Percentiles rank a stretch among this genome's conserved stretches.
phyloP scores from a whole-genome alignment of 2,329 filamentous ascomycete genomes.

The Chrysoporthe austroafricana region DNA sequence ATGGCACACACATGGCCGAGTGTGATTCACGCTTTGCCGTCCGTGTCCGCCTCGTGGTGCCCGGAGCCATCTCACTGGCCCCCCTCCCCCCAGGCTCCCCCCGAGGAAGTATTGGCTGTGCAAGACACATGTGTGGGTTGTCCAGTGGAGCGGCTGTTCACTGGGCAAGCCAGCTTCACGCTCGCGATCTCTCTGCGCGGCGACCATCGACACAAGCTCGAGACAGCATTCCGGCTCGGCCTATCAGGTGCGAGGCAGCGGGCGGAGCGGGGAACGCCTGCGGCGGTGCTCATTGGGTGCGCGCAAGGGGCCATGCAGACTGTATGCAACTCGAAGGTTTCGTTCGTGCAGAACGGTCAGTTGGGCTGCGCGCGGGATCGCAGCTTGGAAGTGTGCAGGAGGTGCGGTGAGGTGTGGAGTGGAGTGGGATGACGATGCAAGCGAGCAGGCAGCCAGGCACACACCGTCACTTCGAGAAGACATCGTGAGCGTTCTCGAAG shows the following conservation, averaged over 20 bases:
- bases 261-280: slow-evolving; percentile 25
- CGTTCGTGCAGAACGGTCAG: slow-evolving; percentile 21
- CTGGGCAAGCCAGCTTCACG: neutral
- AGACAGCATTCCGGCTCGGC: neutral
- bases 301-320: slow-evolving; percentile 18
- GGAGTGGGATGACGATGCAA: slow-evolving; percentile 2
- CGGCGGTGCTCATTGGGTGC: slow-evolving; percentile 19
- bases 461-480: slow-evolving; percentile 6
- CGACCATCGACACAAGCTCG: slow-evolving; percentile 15
- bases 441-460: slow-evolving; percentile 11
- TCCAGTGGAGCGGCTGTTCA: neutral
- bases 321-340: slow-evolving; percentile 11
- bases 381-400: neutral
- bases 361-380: neutral
- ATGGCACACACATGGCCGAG: slow-evolving; percentile 24
- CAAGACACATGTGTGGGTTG: neutral
- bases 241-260: slow-evolving; percentile 16
- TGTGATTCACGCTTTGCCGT: neutral
- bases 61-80: neutral
- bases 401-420: slow-evolving; percentile 6
- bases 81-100: neutral
- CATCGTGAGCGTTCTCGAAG: slow-evolving; percentile 26
- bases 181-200: slow-evolving; percentile 19
- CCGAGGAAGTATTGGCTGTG: neutral
- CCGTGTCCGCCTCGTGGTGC: slow-evolving; percentile 15